A percentile compares a stretch with the other conserved stretches of the same genome.
phyloP scores from a whole-genome alignment of 352 stramenopile species.

The Elongisporangium anandrum region DNA sequence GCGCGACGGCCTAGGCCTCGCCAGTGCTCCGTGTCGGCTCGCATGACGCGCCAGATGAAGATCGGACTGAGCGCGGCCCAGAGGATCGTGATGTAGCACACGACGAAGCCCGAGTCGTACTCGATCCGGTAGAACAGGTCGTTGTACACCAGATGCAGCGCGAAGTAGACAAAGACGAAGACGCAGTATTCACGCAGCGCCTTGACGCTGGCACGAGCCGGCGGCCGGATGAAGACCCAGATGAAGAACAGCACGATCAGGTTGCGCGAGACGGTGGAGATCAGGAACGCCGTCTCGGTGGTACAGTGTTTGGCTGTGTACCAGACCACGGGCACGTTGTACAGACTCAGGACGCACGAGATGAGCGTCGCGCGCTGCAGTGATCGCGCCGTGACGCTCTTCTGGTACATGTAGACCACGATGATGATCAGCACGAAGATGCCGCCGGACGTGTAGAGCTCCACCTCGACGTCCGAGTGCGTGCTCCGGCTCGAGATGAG shows the following conservation, averaged over 20 bases:
- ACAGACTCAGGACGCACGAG: slow-evolving; percentile 39
- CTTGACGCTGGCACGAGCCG: slow-evolving; percentile 35
- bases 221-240: slow-evolving; percentile 37
- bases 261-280: slow-evolving; percentile 26
- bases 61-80: slow-evolving; percentile 54
- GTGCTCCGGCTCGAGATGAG: slow-evolving; percentile 6
- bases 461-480: slow-evolving; percentile 17
- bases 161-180: slow-evolving; percentile 42
- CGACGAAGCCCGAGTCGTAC: slow-evolving; percentile 22
- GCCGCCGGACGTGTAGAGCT: slow-evolving; percentile 45
- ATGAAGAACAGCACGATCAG: slow-evolving; percentile 35
- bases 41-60: slow-evolving; percentile 67
- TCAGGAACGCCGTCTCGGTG: slow-evolving; percentile 21
- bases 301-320: slow-evolving; percentile 13
- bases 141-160: slow-evolving; percentile 30
- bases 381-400: slow-evolving; percentile 44
- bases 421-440: slow-evolving; percentile 66
- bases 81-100: slow-evolving; percentile 33
- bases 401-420: slow-evolving; percentile 60
- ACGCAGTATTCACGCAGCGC: slow-evolving; percentile 55
- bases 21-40: slow-evolving; percentile 72
- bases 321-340: slow-evolving; percentile 56
- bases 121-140: slow-evolving; percentile 26
- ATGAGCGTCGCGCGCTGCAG: slow-evolving; percentile 34
- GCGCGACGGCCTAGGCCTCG: slow-evolving; percentile 54